phyloP scores from a whole-genome alignment of 108 stramenopile species.

The Cyclotella cryptica region DNA sequence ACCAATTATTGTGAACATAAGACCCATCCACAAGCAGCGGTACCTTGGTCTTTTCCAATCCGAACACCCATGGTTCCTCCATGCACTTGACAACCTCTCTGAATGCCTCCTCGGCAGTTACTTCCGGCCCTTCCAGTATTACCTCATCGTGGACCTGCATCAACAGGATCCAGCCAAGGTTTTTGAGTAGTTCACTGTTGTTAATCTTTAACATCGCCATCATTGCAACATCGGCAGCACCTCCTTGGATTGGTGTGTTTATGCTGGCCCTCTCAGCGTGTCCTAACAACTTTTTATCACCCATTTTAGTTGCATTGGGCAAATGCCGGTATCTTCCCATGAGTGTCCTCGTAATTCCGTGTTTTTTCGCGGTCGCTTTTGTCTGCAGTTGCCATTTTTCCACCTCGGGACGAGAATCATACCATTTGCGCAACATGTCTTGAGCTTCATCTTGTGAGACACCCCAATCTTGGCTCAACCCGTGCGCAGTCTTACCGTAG shows the following conservation, averaged over 20 bases:
- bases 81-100: constrained; percentile 89
- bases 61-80: constrained; percentile 95
- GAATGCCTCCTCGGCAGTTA: constrained; percentile 94
- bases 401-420: constrained; percentile 96
- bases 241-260: constrained; percentile 99
- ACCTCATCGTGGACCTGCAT: constrained; percentile 99
- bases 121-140: constrained; percentile 99
- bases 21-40: constrained; percentile 96
- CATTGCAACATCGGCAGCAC: constrained; percentile 99
- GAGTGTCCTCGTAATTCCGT: constrained; percentile 89
- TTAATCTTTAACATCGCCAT: constrained; percentile 99
- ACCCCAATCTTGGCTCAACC: constrained; percentile 97
- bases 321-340: constrained; percentile 96
- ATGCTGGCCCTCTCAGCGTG: constrained; percentile 96
- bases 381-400: constrained; percentile 91
- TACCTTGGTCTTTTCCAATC: constrained; percentile 86
- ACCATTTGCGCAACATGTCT: constrained; percentile 95
- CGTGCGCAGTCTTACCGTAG: constrained; percentile 99
- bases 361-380: constrained; percentile 68
- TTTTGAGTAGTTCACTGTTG: constrained; percentile 70
- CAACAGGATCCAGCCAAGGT: constrained; percentile 95
- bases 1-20: constrained; percentile 92
- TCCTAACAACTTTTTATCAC: constrained; percentile 53
- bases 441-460: constrained; percentile 91
- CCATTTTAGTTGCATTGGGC: constrained; percentile 77